Percentiles rank a stretch among this genome's conserved stretches.
phyloP scores from a whole-genome alignment of 2,329 filamentous ascomycete species.

The Aspergillus aculeatinus region DNA sequence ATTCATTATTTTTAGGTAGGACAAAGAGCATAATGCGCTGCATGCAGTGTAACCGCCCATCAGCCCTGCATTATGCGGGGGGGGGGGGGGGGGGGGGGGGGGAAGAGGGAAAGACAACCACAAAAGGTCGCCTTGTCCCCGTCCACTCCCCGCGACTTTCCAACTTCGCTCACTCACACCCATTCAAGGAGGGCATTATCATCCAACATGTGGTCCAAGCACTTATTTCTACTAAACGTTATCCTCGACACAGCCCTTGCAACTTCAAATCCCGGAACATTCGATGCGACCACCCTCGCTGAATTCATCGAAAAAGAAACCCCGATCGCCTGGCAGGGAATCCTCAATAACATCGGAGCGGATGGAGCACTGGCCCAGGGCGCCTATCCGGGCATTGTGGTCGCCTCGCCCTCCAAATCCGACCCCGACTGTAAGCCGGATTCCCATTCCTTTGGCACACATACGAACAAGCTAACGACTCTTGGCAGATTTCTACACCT shows the following conservation, averaged over 20 bases:
- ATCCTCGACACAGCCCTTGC: slow-evolving; percentile 8
- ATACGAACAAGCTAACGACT: background rate
- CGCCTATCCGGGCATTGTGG: slow-evolving; percentile 51
- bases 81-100: too few relatives aligned
- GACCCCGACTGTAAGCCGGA: slow-evolving; percentile 53
- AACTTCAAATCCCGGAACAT: background rate
- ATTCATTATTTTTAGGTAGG: too few relatives aligned
- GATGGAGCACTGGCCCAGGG: slow-evolving; percentile 39
- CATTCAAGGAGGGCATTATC: background rate
- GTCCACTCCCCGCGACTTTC: too few relatives aligned
- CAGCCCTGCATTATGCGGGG: too few relatives aligned
- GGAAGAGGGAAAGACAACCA: too few relatives aligned
- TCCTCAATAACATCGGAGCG: slow-evolving; percentile 20
- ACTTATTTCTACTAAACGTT: background rate
- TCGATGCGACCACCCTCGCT: slow-evolving; percentile 7
- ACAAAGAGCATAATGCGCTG: too few relatives aligned
- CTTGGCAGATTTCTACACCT: slow-evolving; percentile 70
- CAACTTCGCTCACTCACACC: too few relatives aligned
- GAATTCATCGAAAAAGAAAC: slow-evolving; percentile 13
- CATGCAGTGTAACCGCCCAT: too few relatives aligned
- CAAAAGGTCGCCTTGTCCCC: too few relatives aligned
- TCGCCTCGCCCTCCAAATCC: slow-evolving; percentile 54
- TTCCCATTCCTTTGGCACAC: background rate
- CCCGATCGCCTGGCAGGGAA: slow-evolving; percentile 11
- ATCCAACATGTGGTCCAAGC: background rate